A percentile compares a stretch with the other conserved stretches of the same genome.
phyloP scores from a whole-genome alignment of 306 rosid species.

The Spatholobus suberectus region DNA sequence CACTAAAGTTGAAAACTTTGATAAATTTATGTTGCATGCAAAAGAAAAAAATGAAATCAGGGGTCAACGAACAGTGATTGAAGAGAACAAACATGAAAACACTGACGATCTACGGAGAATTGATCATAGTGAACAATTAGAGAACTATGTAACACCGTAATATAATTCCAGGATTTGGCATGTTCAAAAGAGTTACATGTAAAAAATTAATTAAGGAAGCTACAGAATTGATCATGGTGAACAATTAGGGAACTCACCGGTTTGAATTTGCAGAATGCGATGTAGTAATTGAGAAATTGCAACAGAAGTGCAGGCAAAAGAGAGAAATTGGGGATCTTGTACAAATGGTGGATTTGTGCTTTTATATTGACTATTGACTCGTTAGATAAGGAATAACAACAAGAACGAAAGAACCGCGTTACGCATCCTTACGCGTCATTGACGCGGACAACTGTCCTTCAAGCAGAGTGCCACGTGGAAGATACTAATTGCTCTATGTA shows the following conservation, averaged over 20 bases:
- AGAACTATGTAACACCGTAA: not conserved
- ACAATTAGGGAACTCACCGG: slow-evolving; percentile 33
- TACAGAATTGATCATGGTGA: not conserved
- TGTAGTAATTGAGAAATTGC: slow-evolving; percentile 11
- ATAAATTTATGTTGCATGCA: not conserved
- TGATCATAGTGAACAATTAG: too few relatives aligned
- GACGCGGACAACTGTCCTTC: slow-evolving; percentile 26
- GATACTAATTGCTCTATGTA: not conserved
- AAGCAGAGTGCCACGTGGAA: slow-evolving; percentile 12
- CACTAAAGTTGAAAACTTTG: slow-evolving; percentile 18
- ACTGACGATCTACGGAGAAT: not conserved
- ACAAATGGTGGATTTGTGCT: not conserved
- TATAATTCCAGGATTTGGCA: not conserved
- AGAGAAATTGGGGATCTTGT: slow-evolving; percentile 21
- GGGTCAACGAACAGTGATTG: not conserved
- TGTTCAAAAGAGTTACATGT: not conserved
- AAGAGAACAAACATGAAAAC: not conserved
- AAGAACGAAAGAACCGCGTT: slow-evolving; percentile 14
- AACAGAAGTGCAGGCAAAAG: not conserved
- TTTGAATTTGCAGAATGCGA: not conserved
- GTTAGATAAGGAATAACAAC: not conserved
- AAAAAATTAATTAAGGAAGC: not conserved
- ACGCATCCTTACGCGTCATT: slow-evolving; percentile 31
- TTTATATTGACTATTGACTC: not conserved
- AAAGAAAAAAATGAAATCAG: not conserved